phyloP scores from a whole-genome alignment of 2,329 filamentous ascomycete species.

The Grosmannia clavigera region DNA sequence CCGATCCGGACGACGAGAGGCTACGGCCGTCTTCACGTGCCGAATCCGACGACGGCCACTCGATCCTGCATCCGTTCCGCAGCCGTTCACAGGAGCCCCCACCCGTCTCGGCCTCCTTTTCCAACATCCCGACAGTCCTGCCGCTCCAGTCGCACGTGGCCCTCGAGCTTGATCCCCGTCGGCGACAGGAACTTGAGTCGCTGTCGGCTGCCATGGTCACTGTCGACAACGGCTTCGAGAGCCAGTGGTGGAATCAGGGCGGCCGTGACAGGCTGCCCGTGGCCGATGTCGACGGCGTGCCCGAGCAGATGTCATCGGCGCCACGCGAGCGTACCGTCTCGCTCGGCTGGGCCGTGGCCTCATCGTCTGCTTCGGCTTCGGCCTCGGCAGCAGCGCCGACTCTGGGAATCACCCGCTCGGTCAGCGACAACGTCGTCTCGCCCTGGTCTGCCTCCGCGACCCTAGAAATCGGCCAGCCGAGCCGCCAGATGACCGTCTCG shows the following conservation, averaged over 20 bases:
- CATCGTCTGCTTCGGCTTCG: background rate
- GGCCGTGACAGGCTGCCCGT: slow-evolving; percentile 16
- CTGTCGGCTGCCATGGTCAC: slow-evolving; percentile 42
- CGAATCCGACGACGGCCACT: background rate
- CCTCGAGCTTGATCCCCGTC: slow-evolving; percentile 21
- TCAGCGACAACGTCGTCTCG: slow-evolving; percentile 17
- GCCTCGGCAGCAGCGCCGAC: background rate
- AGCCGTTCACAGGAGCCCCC: background rate
- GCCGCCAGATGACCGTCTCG: slow-evolving; percentile 1
- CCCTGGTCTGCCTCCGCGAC: slow-evolving; percentile 8
- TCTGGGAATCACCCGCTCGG: background rate
- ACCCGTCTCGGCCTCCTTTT: background rate
- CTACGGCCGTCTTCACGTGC: background rate
- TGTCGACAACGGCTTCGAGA: slow-evolving; percentile 45
- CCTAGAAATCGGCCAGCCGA: background rate
- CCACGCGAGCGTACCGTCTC: slow-evolving; percentile 13
- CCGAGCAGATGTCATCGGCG: background rate
- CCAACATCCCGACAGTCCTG: slow-evolving; percentile 7
- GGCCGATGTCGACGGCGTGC: slow-evolving; percentile 12
- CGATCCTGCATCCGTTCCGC: slow-evolving; percentile 5
- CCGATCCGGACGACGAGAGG: slow-evolving; percentile 17
- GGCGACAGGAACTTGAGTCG: slow-evolving; percentile 30
- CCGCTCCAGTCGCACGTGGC: slow-evolving; percentile 9
- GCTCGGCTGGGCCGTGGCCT: slow-evolving; percentile 17
- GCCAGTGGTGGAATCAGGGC: slow-evolving; percentile 45